A percentile compares a stretch with the other conserved stretches of the same genome.
These are phyloP conservation scores for Fusarium dlaminii DNA, from an alignment of 2,329 filamentous ascomycete species.

Conservation along the genomic window DNA sequence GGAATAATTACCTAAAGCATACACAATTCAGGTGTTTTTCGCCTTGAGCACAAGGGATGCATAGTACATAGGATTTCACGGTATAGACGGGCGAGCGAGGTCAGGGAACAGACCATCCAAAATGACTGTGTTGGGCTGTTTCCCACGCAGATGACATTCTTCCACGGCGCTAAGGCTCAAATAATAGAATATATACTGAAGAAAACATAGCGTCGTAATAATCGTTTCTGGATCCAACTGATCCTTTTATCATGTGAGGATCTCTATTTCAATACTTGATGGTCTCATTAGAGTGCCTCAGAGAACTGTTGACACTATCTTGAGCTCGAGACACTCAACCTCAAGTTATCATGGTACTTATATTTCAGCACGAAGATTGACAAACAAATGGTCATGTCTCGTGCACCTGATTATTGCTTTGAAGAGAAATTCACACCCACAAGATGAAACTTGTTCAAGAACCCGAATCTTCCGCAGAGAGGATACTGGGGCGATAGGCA, in stretches of 20 bases:
- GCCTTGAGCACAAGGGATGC: not conserved
- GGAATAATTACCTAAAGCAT: not conserved
- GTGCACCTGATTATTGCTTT: not conserved
- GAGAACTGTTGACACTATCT: not conserved
- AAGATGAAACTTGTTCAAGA: not conserved
- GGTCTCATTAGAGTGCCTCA: not conserved
- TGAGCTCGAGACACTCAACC: not conserved
- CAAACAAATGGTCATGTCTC: not conserved
- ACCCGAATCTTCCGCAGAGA: not conserved
- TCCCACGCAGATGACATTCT: not conserved
- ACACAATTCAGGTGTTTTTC: not conserved
- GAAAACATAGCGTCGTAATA: not conserved
- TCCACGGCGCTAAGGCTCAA: not conserved
- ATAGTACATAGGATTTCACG: not conserved
- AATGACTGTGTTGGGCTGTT: not conserved
- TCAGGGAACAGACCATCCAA: not conserved
- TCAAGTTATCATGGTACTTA: not conserved
- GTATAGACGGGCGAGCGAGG: not conserved
- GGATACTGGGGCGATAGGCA: not conserved
- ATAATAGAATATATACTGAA: constrained; percentile 1
- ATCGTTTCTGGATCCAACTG: not conserved
- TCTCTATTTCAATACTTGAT: not conserved
- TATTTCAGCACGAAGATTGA: not conserved
- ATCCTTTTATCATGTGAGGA: not conserved
- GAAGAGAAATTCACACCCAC: not conserved